Evolutionary conservation across 371 early-diverging fungal species (phyloP), one percentile per base, ranked within the genome.

Genomic region (Apophysomyces elegans): DNA sequence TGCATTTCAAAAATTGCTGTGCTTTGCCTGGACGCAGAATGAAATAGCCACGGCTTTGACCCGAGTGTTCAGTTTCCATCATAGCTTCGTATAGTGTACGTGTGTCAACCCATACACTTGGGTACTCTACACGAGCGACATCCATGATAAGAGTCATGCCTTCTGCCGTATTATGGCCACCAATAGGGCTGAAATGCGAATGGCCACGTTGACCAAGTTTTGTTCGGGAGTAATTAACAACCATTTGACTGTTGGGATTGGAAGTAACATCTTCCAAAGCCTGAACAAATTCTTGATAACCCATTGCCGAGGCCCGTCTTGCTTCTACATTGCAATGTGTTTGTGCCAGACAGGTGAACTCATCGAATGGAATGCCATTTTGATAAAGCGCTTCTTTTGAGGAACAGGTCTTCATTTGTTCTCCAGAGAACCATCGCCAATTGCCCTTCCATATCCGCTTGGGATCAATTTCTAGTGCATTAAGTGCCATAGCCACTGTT

Each of bases 401-500:
- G 0, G 89, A 85, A 67, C 94, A 94, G 54, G 94, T 90, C 62
- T 95, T 87, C 54, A 96, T 83, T 66, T 93, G 83, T 63, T 93
- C 94, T 69, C 93, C 94, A 46, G 43, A 64, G 5, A 44, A 54
- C 94, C 93, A 96, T 56, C 96, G 81, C 96, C 96, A 95, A 9
- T 92, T 91, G 5, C 97, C 96, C 77, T 96, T 95, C 96, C 97
- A 95, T 18, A 83, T 79, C 62, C 90, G 83, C 37, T 91, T 87
- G 0, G 96, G 96, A 70, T 95, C 95, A 12, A 96, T 91, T 70
- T 93, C 93, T 41, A 96, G 77, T 2, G 95, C 93, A 73, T 96
- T 96, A 21, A 96, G 81, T 11, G 95, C 96, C 92, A 95, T 95
- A 39, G 95, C 93, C 62, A 93, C 82, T 81, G 66, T 35, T 45